Conservation (phyloP, 768 basidiomycete species). For the Lentinula detonsa region DNA sequence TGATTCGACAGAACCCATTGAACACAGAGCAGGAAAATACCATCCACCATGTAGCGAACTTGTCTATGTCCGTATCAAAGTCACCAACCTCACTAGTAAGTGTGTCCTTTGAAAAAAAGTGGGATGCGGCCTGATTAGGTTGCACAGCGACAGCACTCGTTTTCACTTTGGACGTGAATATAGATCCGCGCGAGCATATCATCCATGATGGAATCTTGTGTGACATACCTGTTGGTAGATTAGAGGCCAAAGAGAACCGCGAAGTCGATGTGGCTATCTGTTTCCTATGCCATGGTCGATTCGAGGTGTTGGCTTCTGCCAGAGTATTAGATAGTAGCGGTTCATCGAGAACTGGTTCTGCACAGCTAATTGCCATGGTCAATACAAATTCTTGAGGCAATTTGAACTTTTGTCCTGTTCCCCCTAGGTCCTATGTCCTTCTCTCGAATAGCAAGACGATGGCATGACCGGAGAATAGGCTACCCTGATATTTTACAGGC, state of each 20-base stretch:
- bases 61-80: constrained; percentile 46
- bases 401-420: background rate
- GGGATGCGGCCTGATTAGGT: constrained; percentile 1
- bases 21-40: constrained; percentile 34
- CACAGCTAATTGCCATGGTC: constrained; percentile 34
- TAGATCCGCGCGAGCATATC: constrained; percentile 59
- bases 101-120: constrained; percentile 5
- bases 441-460: background rate
- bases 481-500: constrained; percentile 1
- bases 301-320: constrained; percentile 44
- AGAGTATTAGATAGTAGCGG: constrained; percentile 19
- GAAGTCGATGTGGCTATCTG: constrained; percentile 55
- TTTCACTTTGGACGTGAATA: constrained; percentile 46
- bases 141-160: constrained; percentile 43
- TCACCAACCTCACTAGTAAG: constrained; percentile 70
- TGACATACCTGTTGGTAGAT: constrained; percentile 58
- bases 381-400: constrained; percentile 12
- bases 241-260: constrained; percentile 48
- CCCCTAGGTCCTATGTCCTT: background rate
- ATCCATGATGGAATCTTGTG: constrained; percentile 62
- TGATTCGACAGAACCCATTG: constrained; percentile 15
- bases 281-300: constrained; percentile 68
- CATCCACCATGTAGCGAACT: constrained; percentile 55
- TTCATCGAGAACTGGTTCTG: constrained; percentile 24
- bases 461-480: background rate